Evolutionary conservation across 192 early-diverging fungal species (phyloP).

Genomic region (Chytriomyces sp.): DNA sequence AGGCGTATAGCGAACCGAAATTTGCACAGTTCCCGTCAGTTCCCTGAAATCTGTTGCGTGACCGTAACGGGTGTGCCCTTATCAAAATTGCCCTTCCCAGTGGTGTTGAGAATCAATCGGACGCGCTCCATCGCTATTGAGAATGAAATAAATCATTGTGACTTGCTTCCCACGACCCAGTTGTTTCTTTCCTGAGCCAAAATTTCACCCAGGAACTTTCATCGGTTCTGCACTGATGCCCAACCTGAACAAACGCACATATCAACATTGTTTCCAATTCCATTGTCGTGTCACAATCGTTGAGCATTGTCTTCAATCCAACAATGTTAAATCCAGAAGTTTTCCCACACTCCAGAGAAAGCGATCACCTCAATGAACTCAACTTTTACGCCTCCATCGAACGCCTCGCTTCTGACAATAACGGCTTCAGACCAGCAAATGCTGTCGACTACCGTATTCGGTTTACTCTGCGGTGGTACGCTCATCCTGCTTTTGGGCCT

Average conservation of each 20-base stretch:
- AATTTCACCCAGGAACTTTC: too few relatives aligned
- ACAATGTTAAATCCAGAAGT: too few relatives aligned
- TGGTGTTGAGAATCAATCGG: neutral
- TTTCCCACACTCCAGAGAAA: too few relatives aligned
- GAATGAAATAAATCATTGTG: neutral
- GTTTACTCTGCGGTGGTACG: neutral
- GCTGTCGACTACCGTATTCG: neutral
- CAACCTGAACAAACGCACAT: too few relatives aligned
- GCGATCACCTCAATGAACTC: too few relatives aligned
- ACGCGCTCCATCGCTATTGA: neutral
- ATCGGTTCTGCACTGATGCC: too few relatives aligned
- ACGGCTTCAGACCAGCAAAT: neutral
- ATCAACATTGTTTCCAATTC: too few relatives aligned
- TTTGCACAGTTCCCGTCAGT: neutral
- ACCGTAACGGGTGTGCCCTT: neutral
- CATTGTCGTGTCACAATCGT: too few relatives aligned
- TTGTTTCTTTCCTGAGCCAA: too few relatives aligned
- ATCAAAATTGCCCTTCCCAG: constrained; percentile 1
- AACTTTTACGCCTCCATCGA: too few relatives aligned
- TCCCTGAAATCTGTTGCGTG: neutral
- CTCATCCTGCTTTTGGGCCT: neutral
- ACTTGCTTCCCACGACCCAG: neutral
- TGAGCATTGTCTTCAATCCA: too few relatives aligned
- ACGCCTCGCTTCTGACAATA: too few relatives aligned
- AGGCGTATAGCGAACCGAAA: constrained; percentile 2